phyloP scores from a whole-genome alignment of 305 asterid species.

The Petunia hybrid region DNA sequence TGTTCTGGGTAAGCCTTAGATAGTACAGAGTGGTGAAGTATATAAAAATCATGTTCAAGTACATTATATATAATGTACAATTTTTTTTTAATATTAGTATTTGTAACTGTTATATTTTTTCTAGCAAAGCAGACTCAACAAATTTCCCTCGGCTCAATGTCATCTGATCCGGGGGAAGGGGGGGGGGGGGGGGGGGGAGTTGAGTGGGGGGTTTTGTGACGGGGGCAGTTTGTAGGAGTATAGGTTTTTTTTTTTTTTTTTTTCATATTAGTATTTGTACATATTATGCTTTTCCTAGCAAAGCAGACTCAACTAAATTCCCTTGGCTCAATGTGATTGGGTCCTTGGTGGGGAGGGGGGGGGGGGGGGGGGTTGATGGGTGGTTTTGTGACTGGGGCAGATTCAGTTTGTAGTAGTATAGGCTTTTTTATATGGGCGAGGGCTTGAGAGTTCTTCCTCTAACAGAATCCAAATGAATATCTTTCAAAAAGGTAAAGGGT shows the following conservation, averaged over 20 bases:
- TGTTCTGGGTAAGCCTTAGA: background rate
- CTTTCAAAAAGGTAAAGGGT: background rate
- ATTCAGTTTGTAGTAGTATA: background rate
- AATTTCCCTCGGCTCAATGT: too few species aligned
- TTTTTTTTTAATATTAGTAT: too few species aligned
- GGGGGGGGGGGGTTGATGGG: background rate
- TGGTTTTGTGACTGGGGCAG: background rate
- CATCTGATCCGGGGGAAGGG: too few species aligned
- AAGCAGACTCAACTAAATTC: background rate
- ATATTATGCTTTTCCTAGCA: background rate
- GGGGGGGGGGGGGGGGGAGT: too few species aligned
- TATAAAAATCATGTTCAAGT: background rate
- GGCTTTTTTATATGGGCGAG: background rate
- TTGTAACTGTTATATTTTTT: too few species aligned
- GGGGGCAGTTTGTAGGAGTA: too few species aligned
- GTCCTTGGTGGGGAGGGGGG: background rate
- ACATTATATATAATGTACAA: too few species aligned
- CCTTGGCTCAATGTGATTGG: background rate
- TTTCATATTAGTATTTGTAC: background rate
- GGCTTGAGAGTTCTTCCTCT: background rate
- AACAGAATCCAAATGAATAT: background rate
- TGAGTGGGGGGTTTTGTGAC: too few species aligned
- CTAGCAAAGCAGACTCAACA: too few species aligned
- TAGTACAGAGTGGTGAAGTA: background rate
- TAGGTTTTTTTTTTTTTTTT: too few species aligned